Percentiles rank a stretch among this genome's conserved stretches.
phyloP scores from a whole-genome alignment of 805 yeast genomes.

The Cyberlindnera samutprakarnensis region DNA sequence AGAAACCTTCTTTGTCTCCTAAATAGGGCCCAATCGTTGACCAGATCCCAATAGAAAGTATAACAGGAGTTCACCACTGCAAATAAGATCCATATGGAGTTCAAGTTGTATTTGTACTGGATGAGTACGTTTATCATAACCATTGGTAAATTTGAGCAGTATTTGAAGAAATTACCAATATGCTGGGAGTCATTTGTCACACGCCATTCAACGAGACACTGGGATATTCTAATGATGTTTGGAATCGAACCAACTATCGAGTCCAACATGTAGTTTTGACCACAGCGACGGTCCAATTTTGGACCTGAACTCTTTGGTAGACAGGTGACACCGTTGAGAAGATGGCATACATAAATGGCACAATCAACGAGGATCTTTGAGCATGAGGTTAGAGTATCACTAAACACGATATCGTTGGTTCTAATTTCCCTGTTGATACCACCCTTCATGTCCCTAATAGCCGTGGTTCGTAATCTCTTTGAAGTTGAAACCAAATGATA shows the following conservation, averaged over 20 bases:
- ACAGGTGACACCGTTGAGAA: conserved; percentile 29
- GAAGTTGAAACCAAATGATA: conserved; percentile 4
- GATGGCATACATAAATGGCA: conserved; percentile 44
- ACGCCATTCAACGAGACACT: conserved; percentile 71
- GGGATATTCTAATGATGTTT: conserved; percentile 66
- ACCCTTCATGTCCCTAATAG: conserved; percentile 50
- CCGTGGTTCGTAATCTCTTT: conserved; percentile 19
- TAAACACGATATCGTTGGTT: conserved; percentile 71
- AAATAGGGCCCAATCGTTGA: conserved; percentile 76
- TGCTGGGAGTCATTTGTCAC: conserved; percentile 41
- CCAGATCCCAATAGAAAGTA: conserved; percentile 84
- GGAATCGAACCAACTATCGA: conserved; percentile 46
- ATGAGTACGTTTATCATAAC: conserved; percentile 28
- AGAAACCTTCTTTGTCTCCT: conserved; percentile 16
- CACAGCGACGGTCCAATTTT: conserved; percentile 27
- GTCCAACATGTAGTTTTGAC: conserved; percentile 26
- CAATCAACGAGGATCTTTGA: conserved; percentile 70
- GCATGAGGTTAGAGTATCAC: conserved; percentile 83
- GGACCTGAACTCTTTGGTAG: conserved; percentile 21
- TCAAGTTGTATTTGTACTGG: conserved; percentile 11
- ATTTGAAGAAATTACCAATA: conserved; percentile 67
- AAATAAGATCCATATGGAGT: conserved; percentile 25
- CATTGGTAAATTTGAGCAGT: conserved; percentile 55
- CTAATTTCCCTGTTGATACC: conserved; percentile 45
- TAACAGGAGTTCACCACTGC: conserved; percentile 64